phyloP scores from a whole-genome alignment of 2,329 filamentous ascomycete genomes.

The Chalara sp. region DNA sequence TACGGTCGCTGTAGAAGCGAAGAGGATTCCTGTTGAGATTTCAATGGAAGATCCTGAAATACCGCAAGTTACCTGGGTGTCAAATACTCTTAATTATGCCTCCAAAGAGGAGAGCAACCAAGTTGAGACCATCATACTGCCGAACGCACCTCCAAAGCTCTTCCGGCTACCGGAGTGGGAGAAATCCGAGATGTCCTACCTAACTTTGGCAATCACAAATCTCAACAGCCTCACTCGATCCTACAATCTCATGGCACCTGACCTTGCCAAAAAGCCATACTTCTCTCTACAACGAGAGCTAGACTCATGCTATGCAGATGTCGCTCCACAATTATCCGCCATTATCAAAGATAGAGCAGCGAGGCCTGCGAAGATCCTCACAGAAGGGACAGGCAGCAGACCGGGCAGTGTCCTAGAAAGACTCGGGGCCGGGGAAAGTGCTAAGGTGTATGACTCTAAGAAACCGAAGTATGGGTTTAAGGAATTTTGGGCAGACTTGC shows the following conservation, averaged over 20 bases:
- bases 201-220: conserved; percentile 66
- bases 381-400: conserved; percentile 34
- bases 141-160: conserved; percentile 39
- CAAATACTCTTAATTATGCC: background rate
- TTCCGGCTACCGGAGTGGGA: conserved; percentile 80
- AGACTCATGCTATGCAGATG: conserved; percentile 73
- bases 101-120: conserved; percentile 2
- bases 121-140: conserved; percentile 9
- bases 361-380: conserved; percentile 33
- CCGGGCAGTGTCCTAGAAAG: conserved; percentile 53
- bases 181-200: conserved; percentile 64
- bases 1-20: conserved; percentile 4
- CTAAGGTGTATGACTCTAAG: conserved; percentile 66
- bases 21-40: background rate
- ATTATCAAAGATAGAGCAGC: conserved; percentile 66
- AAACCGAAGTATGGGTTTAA: conserved; percentile 76
- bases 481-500: conserved; percentile 86
- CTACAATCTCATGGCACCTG: conserved; percentile 93
- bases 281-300: conserved; percentile 79
- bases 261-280: conserved; percentile 89
- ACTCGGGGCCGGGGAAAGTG: conserved; percentile 45
- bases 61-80: background rate
- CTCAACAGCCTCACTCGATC: conserved; percentile 76
- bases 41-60: background rate
- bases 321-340: conserved; percentile 67